A percentile compares a stretch with the other conserved stretches of the same genome.
Conservation (phyloP, 768 basidiomycete genomes). For the Russula foetens region DNA sequence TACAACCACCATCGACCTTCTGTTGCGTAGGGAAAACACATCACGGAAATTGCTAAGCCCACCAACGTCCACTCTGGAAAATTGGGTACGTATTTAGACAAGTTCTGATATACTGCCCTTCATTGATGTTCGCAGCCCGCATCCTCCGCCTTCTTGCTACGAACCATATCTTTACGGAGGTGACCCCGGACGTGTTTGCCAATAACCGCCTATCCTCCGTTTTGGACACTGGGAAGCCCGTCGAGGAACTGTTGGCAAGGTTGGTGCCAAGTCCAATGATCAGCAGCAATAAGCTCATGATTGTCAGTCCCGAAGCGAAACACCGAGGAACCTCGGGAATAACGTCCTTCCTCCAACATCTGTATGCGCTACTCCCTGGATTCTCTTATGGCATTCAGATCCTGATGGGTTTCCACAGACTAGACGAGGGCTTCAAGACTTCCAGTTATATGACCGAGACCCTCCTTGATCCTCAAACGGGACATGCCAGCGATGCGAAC, state of each 20-base stretch:
- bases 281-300: background rate
- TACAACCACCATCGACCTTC: too few relatives aligned
- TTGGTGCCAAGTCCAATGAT: background rate
- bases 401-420: background rate
- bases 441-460: slow-evolving; percentile 22
- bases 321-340: slow-evolving; percentile 20
- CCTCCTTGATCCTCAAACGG: slow-evolving; percentile 16
- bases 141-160: slow-evolving; percentile 26
- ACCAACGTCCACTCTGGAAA: slow-evolving; percentile 28
- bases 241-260: slow-evolving; percentile 18
- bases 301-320: slow-evolving; percentile 14
- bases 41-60: slow-evolving; percentile 31
- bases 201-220: slow-evolving; percentile 24
- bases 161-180: slow-evolving; percentile 26
- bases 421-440: slow-evolving; percentile 17
- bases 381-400: background rate
- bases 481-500: background rate
- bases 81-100: slow-evolving; percentile 27
- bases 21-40: slow-evolving; percentile 29
- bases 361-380: slow-evolving; percentile 2
- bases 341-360: slow-evolving; percentile 14
- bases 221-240: slow-evolving; percentile 23
- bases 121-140: slow-evolving; percentile 15
- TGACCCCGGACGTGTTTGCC: slow-evolving; percentile 24
- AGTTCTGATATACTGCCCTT: too few relatives aligned